These are phyloP conservation scores for Cladosporium sp. DNA, from an alignment of 2,329 filamentous ascomycete genomes.

Conservation along the genomic window DNA sequence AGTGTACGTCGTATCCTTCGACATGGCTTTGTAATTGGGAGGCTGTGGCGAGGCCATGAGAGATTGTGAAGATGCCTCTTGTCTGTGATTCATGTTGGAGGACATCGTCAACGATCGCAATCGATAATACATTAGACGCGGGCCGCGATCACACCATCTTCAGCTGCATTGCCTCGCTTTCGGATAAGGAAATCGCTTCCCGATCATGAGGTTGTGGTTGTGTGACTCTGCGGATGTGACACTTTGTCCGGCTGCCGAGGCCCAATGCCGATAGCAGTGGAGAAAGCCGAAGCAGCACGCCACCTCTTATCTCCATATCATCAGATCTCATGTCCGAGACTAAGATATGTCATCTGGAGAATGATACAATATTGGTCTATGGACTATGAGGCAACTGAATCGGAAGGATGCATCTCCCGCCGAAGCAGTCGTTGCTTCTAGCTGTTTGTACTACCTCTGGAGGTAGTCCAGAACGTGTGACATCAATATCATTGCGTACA, in stretches of 20 bases:
- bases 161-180: background rate
- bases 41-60: constrained; percentile 9
- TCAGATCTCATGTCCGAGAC: too few species aligned
- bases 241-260: background rate
- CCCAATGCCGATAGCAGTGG: background rate
- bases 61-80: background rate
- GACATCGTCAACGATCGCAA: constrained; percentile 13
- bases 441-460: too few species aligned
- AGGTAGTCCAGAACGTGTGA: too few species aligned
- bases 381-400: too few species aligned
- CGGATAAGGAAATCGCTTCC: background rate
- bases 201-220: background rate
- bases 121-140: background rate
- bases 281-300: background rate
- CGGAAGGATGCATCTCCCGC: too few species aligned
- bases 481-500: too few species aligned
- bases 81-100: background rate
- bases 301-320: too few species aligned
- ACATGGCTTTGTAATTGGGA: constrained; percentile 2
- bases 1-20: background rate
- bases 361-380: too few species aligned
- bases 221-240: background rate
- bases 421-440: too few species aligned
- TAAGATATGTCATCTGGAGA: too few species aligned
- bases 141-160: background rate